These are phyloP conservation scores for Fusarium fracticaudum DNA, from an alignment of 2,329 filamentous ascomycete genomes.

Conservation along the genomic window DNA sequence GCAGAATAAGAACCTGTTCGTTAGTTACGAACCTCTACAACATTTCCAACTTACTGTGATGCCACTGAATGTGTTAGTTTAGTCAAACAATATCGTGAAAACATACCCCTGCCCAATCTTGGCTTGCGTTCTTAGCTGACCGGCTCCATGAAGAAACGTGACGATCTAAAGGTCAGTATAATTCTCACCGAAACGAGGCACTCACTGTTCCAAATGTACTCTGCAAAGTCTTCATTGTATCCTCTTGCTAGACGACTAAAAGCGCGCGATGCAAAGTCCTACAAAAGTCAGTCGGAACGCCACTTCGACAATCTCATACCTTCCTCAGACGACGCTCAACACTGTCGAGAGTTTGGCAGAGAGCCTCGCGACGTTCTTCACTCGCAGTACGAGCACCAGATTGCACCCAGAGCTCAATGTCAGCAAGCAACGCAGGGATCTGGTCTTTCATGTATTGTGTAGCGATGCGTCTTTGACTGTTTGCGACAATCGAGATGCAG, in stretches of 20 bases:
- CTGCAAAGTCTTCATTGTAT: conserved; percentile 17
- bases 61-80: conserved; percentile 42
- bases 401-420: conserved; percentile 56
- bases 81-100: neutral
- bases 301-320: conserved; percentile 35
- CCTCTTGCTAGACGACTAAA: conserved; percentile 4
- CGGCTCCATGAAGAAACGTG: conserved; percentile 12
- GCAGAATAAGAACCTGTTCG: conserved; percentile 49
- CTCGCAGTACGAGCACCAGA: conserved; percentile 51
- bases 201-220: conserved; percentile 23
- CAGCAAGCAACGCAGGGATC: conserved; percentile 53
- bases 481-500: conserved; percentile 57
- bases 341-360: conserved; percentile 46
- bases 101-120: conserved; percentile 51
- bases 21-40: neutral
- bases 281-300: neutral
- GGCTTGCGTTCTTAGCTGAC: conserved; percentile 42
- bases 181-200: fast-evolving
- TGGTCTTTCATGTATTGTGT: conserved; percentile 52
- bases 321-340: conserved; percentile 46
- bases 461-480: conserved; percentile 51
- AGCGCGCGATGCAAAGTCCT: conserved; percentile 41
- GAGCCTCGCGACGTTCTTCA: conserved; percentile 48
- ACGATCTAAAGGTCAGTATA: neutral
- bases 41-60: conserved; percentile 26